These are phyloP conservation scores for Isoetes engelmannii DNA, from an alignment of 83 land plant genomes.

Conservation along the genomic window DNA sequence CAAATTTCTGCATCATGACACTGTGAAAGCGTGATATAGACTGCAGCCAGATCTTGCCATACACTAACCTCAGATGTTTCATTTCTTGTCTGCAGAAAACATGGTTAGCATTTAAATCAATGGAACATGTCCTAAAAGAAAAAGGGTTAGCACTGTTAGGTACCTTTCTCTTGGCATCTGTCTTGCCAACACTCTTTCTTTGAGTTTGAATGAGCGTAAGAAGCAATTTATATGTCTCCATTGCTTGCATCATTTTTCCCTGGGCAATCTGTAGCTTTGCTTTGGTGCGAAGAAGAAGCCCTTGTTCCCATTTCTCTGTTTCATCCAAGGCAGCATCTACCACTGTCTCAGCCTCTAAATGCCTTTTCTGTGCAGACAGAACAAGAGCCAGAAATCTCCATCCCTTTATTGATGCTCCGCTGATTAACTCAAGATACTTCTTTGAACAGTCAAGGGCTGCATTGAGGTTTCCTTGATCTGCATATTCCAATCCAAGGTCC, in stretches of 20 bases:
- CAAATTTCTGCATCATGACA: constrained; percentile 65
- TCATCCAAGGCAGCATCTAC: constrained; percentile 79
- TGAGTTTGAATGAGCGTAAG: constrained; percentile 71
- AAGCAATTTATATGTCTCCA: constrained; percentile 66
- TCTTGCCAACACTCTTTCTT: constrained; percentile 47
- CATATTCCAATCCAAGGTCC: constrained; percentile 63
- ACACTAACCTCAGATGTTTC: constrained; percentile 46
- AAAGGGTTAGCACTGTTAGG: neutral
- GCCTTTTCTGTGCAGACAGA: constrained; percentile 62
- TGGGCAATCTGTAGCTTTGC: constrained; percentile 83
- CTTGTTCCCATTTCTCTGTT: constrained; percentile 84
- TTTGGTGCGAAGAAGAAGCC: constrained; percentile 56
- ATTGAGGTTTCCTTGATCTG: constrained; percentile 80
- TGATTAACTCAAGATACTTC: constrained; percentile 47
- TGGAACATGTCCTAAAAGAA: neutral
- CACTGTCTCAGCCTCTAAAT: constrained; percentile 62
- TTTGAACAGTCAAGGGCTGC: constrained; percentile 67
- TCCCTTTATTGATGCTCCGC: constrained; percentile 49
- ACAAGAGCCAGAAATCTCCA: constrained; percentile 78
- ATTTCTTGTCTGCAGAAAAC: constrained; percentile 14
- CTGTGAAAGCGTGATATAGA: constrained; percentile 47
- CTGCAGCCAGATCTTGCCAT: constrained; percentile 60
- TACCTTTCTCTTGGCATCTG: constrained; percentile 35
- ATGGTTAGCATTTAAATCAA: neutral
- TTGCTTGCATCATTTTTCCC: constrained; percentile 47